These are phyloP conservation scores for Withania somnifera DNA, from an alignment of 305 asterid genomes.

Conservation along the genomic window DNA sequence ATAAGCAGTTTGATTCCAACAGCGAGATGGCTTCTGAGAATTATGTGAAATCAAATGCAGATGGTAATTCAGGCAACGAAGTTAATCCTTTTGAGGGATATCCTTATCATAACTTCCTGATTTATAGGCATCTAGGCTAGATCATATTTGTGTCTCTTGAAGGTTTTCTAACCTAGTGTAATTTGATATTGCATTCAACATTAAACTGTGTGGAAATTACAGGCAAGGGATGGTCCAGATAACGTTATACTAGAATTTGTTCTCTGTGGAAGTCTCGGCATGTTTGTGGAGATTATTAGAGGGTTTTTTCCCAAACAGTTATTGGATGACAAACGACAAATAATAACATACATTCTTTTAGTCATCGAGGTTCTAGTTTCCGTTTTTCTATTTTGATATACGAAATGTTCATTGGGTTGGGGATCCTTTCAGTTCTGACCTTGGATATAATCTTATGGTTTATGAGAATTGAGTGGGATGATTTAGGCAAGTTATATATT, in stretches of 20 bases:
- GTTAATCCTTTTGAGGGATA: slow-evolving; percentile 5
- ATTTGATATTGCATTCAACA: background rate
- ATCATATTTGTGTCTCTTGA: background rate
- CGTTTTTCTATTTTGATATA: background rate
- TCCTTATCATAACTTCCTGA: background rate
- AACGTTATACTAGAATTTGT: background rate
- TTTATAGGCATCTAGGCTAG: background rate
- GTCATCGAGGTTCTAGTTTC: background rate
- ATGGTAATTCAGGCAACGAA: slow-evolving; percentile 35
- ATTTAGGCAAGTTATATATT: background rate
- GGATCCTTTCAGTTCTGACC: background rate
- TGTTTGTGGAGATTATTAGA: background rate
- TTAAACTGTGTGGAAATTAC: background rate
- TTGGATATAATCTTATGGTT: background rate
- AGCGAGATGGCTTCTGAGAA: slow-evolving; percentile 32
- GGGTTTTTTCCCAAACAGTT: background rate
- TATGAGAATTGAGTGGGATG: background rate
- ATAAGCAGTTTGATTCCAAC: slow-evolving; percentile 36
- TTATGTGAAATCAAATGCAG: slow-evolving; percentile 31
- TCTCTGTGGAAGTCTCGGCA: background rate
- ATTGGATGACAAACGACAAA: background rate
- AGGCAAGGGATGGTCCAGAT: background rate
- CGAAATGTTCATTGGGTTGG: background rate
- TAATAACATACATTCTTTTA: background rate
- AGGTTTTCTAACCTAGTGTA: background rate